Conservation (phyloP, 2,329 filamentous ascomycete species). For the Cladophialophora carrionii region DNA sequence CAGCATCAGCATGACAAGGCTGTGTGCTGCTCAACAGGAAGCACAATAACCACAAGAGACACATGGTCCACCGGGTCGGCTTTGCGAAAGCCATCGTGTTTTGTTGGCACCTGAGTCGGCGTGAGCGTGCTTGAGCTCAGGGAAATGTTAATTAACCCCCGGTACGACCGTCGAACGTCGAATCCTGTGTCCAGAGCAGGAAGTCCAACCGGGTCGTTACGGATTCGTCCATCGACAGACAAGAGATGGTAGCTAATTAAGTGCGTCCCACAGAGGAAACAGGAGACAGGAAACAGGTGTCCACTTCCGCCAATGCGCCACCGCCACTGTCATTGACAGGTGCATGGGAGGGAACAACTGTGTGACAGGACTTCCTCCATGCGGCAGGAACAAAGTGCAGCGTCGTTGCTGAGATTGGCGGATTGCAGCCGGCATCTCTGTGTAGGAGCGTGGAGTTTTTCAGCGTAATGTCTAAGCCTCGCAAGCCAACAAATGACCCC, state of each 20-base stretch:
- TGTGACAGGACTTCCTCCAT: not conserved
- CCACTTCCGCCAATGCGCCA: not conserved
- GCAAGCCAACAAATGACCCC: not conserved
- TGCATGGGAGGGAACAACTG: not conserved
- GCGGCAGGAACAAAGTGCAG: slow-evolving; percentile 1
- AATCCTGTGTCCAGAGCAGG: no score
- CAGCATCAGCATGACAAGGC: not conserved
- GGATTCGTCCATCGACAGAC: not conserved
- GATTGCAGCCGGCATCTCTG: not conserved
- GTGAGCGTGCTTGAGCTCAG: not conserved
- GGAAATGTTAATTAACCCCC: no score
- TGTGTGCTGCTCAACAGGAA: not conserved
- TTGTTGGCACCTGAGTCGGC: not conserved
- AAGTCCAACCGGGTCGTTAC: not conserved
- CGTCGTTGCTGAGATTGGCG: not conserved
- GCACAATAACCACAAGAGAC: not conserved
- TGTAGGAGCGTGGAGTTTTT: not conserved
- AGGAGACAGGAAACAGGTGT: not conserved
- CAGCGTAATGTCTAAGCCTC: not conserved
- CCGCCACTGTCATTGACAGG: slow-evolving; percentile 1
- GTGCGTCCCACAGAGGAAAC: not conserved
- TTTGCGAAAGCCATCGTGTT: slow-evolving; percentile 1
- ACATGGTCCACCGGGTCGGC: not conserved
- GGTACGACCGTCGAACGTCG: no score
- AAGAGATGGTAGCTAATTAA: not conserved